Evolutionary conservation across 139 green algal species (phyloP), one percentile per base, ranked within the genome.

Genomic region (Micractinium sp.): DNA sequence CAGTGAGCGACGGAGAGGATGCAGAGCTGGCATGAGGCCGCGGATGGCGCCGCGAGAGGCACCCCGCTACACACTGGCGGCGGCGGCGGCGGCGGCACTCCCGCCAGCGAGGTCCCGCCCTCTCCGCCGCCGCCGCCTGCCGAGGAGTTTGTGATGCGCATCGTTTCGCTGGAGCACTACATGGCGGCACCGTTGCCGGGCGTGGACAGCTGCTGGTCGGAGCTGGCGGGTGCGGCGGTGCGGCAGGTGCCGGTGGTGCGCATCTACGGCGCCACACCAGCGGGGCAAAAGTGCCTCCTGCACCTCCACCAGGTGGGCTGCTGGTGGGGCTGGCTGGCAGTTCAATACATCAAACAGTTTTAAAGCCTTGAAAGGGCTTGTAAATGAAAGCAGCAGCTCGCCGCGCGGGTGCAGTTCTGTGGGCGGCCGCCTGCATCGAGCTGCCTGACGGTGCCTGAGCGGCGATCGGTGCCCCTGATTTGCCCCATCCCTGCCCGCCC

Each of bases 241-340:
- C 89, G 95, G 27, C 88, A 93, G 29, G 97, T 99, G 33, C 98
- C 97, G 0, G 92, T 99, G 5, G 92, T 99, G 31, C 93, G 97
- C 19, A 94, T 99, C 16, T 99, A 98, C 92, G 98, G 98, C 47
- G 84, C 93, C 19, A 99, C 97, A 0, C 95, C 97, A 0, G 91
- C 85, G 0, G 97, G 97, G 0, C 98, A 99, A 66, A 96, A 95
- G 73, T 90, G 93, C 3, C 99, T 97, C 91, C 22, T 99, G 56
- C 98, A 99, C 89, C 69, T 99, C 9, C 98, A 99, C 90, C 91
- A 95, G 93, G 96, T 90, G 86, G 4, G 19, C 39, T 81, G 35
- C 31, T 39, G 73, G 13, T 1, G 2, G n/a, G n/a, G 5, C 27
- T 76, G 20, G 14, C 63, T 73, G 14, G 2, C 63, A 29, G 63